Conservation (phyloP, 129 eudicot species). For the Tanacetum coccineum region DNA sequence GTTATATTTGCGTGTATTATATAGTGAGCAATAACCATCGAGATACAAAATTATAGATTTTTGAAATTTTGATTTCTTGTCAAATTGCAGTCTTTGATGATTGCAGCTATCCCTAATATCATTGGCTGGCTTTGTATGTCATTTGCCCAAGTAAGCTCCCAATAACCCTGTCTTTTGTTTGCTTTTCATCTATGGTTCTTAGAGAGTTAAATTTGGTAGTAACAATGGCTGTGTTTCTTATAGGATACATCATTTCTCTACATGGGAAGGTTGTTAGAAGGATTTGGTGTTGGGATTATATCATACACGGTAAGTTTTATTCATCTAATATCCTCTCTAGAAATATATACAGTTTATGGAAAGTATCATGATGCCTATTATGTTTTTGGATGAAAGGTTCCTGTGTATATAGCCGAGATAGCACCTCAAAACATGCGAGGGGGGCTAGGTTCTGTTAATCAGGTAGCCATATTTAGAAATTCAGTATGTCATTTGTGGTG, state of each 20-base stretch:
- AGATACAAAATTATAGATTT: no score
- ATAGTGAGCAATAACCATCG: no score
- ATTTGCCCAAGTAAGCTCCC: slow-evolving; percentile 36
- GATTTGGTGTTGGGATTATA: slow-evolving; percentile 94
- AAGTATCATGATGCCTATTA: slow-evolving; percentile 6
- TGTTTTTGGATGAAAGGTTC: slow-evolving; percentile 52
- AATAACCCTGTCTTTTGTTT: background rate
- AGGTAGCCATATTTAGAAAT: slow-evolving; percentile 40
- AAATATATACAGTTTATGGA: background rate
- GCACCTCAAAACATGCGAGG: slow-evolving; percentile 96
- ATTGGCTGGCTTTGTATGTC: slow-evolving; percentile 43
- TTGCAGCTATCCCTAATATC: slow-evolving; percentile 43
- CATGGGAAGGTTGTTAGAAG: slow-evolving; percentile 97
- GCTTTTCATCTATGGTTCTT: background rate
- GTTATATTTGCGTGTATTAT: no score
- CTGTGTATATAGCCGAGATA: slow-evolving; percentile 96
- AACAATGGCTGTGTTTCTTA: slow-evolving; percentile 9
- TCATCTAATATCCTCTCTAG: slow-evolving; percentile 8
- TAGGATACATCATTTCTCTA: slow-evolving; percentile 86
- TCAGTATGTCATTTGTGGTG: slow-evolving; percentile 13
- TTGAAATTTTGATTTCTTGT: slow-evolving; percentile 12
- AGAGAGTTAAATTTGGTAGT: background rate
- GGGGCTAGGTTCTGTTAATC: slow-evolving; percentile 85
- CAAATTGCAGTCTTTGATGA: slow-evolving; percentile 40
- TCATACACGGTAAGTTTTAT: slow-evolving; percentile 66